Base-by-base conservation (phyloP, 2,329 filamentous ascomycete species). In the Ascosphaera apis region DNA sequence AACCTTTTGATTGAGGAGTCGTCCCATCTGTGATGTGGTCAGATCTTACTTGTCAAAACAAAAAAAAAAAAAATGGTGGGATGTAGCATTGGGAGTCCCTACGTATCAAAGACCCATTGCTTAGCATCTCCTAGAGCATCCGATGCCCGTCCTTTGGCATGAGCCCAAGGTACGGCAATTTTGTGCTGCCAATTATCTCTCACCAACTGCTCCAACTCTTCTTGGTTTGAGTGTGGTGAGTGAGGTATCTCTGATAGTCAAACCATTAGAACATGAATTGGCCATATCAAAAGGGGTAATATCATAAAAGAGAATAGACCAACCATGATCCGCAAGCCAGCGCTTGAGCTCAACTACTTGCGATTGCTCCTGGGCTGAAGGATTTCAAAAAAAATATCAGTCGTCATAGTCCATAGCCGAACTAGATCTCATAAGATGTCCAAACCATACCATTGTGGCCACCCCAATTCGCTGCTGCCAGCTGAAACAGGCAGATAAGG, bases 281-380 rank as follows among this genome's bases (percentile, higher is more conserved):
- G 9, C 9, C 9, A 9, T 9, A n/a, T n/a, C n/a, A n/a, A n/a
- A n/a, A n/a, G n/a, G n/a, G n/a, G n/a, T n/a, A n/a, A n/a, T n/a
- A n/a, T n/a, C n/a, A n/a, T n/a, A 27, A 28, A 28, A 28, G 25
- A 9, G 17, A 40, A 28, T 36, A 16, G 16, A 36, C n/a, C 4
- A 44, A 57, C 56, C 72, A 60, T 95, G 69, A 53, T 98, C 88
- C 19, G 79, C 79, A 35, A 98, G 72, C 88, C 88, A 98, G 49
- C 84, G 72, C 62, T 98, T 86, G 19, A 98, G 72, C 66, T 98
- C 88, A 15, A 81, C 91, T 64, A 95, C 76, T 49, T 95, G 86
- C 88, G 88, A 98, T 56, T 88, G 93, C 62, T 95, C 30, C 19
- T 21, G 19, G 19, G 15, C 30, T 9, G 34, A 39, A 13, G 36